Conservation (phyloP, 768 basidiomycete genomes). For the Cyathus striatus region DNA sequence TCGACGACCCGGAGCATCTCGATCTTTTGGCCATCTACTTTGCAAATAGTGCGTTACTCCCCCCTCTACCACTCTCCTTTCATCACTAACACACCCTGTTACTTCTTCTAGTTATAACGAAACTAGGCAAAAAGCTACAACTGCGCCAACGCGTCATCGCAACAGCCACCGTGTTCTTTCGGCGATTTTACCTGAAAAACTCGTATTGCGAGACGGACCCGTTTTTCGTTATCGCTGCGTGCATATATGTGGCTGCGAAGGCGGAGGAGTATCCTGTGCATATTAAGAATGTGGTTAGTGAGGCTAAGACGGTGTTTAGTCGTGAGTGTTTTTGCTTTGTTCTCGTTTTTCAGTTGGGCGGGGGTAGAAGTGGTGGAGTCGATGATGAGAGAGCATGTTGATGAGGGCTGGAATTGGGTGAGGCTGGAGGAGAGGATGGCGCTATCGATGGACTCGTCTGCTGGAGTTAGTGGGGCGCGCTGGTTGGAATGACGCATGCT, state of each 20-base stretch:
- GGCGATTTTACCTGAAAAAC: constrained; percentile 96
- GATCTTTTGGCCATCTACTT: constrained; percentile 87
- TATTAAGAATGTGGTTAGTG: constrained; percentile 86
- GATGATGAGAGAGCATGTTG: too few species aligned
- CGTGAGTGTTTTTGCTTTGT: constrained; percentile 38
- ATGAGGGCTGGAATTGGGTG: too few species aligned
- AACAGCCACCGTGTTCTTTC: constrained; percentile 92
- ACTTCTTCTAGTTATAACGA: constrained; percentile 62
- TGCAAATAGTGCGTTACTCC: constrained; percentile 60
- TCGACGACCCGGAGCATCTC: constrained; percentile 71
- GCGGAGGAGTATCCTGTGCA: constrained; percentile 95
- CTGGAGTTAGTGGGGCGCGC: too few species aligned
- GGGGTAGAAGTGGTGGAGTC: too few species aligned
- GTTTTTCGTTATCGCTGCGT: constrained; percentile 87
- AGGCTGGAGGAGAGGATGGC: too few species aligned
- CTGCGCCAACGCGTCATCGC: constrained; percentile 90
- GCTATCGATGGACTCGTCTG: too few species aligned
- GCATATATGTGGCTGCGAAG: constrained; percentile 94
- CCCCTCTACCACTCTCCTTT: too few species aligned
- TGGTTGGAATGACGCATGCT: too few species aligned
- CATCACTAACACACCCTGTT: not conserved
- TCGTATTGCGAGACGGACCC: constrained; percentile 95
- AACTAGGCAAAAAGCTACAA: constrained; percentile 76
- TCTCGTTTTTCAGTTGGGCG: too few species aligned
- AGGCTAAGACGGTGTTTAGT: constrained; percentile 74